Conservation (phyloP, 1,139 yeast species). For the Suhomyces guaymorum region DNA sequence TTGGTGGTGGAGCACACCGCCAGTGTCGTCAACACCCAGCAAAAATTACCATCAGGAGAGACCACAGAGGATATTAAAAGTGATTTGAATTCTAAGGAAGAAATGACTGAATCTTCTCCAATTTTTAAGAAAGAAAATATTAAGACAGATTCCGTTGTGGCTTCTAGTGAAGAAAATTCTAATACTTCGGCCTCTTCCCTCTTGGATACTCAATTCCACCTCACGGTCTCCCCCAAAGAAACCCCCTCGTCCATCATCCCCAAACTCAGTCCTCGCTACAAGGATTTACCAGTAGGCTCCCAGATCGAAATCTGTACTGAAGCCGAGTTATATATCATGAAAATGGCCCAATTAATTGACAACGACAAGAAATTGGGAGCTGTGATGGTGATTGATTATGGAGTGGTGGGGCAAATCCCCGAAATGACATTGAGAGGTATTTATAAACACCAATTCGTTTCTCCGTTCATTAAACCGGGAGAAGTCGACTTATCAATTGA, state of each 20-base stretch:
- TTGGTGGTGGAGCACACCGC: constrained; percentile 59
- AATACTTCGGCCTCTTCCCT: too few relatives aligned
- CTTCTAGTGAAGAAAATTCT: too few relatives aligned
- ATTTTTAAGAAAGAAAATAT: too few relatives aligned
- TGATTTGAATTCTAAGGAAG: too few relatives aligned
- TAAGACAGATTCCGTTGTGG: too few relatives aligned
- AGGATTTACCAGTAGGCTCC: constrained; percentile 55
- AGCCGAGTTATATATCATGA: constrained; percentile 54
- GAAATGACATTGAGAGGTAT: constrained; percentile 74
- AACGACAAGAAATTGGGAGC: constrained; percentile 52
- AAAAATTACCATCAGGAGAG: constrained; percentile 30
- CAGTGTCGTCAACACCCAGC: constrained; percentile 43
- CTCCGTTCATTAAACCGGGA: constrained; percentile 78
- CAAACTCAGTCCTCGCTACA: constrained; percentile 50
- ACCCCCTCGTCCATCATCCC: constrained; percentile 69
- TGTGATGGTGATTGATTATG: constrained; percentile 77
- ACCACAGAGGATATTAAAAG: too few relatives aligned
- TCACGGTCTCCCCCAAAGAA: constrained; percentile 59
- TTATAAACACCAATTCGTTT: constrained; percentile 68
- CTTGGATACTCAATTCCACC: constrained; percentile 53
- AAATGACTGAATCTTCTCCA: too few relatives aligned
- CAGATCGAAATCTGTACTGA: constrained; percentile 78
- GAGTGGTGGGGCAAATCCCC: constrained; percentile 62
- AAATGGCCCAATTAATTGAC: constrained; percentile 45
- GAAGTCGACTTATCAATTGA: constrained; percentile 81